Conservation (phyloP, 2,329 filamentous ascomycete species). For the Cryphonectria naterciae region DNA sequence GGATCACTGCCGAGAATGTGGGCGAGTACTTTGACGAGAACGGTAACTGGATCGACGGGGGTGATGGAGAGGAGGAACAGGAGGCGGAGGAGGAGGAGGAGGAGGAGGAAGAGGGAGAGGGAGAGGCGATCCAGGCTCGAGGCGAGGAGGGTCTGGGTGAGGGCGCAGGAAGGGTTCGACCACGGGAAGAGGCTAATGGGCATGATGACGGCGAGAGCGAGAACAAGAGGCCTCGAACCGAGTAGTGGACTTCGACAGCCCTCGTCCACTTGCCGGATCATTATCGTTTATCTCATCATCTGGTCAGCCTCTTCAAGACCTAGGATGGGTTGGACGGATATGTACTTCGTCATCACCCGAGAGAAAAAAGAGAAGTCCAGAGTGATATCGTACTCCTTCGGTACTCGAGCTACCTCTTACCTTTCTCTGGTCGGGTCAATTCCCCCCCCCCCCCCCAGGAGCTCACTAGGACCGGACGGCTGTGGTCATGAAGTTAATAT, state of each 20-base stretch:
- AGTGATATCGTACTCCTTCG: neutral
- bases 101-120: conserved; percentile 62
- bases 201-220: conserved; percentile 44
- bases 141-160: conserved; percentile 60
- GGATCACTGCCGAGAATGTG: conserved; percentile 93
- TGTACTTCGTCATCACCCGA: neutral
- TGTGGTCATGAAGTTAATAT: neutral
- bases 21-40: conserved; percentile 80
- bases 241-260: conserved; percentile 36
- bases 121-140: conserved; percentile 51
- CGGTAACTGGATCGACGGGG: conserved; percentile 72
- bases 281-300: neutral
- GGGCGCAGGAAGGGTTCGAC: conserved; percentile 64
- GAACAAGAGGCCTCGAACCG: conserved; percentile 53
- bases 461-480: neutral
- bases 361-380: neutral
- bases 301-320: neutral
- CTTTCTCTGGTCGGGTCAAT: neutral
- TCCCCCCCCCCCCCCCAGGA: too few relatives aligned
- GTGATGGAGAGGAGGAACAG: conserved; percentile 39
- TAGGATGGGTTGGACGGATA: neutral
- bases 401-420: neutral
- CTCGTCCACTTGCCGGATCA: neutral
- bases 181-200: conserved; percentile 55
- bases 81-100: conserved; percentile 53